Conservation (phyloP, 192 early-diverging fungal species). For the Powellomyces hirtus region DNA sequence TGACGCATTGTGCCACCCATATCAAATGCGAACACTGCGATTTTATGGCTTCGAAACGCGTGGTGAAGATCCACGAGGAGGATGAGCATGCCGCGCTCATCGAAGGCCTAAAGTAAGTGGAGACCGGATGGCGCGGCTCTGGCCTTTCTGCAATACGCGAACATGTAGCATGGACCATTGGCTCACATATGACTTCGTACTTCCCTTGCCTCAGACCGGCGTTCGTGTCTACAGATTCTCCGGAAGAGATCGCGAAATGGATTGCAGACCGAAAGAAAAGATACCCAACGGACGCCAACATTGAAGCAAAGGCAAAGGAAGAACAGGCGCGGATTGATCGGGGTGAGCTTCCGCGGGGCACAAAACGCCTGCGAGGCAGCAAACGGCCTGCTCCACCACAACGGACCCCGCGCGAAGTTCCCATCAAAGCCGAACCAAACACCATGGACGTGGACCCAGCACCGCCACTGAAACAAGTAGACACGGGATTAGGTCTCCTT, state of each 20-base stretch:
- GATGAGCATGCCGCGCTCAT: slow-evolving; percentile 27
- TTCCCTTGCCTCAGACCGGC: neutral
- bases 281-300: slow-evolving; percentile 74
- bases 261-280: slow-evolving; percentile 75
- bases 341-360: neutral
- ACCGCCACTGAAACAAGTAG: too few species aligned
- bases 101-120: slow-evolving; percentile 13
- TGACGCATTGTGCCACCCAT: slow-evolving; percentile 31
- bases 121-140: too few species aligned
- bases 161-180: too few species aligned
- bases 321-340: slow-evolving; percentile 19
- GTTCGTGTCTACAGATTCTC: slow-evolving; percentile 28
- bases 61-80: slow-evolving; percentile 28
- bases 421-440: too few species aligned
- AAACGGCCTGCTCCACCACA: too few species aligned
- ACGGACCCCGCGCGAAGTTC: too few species aligned
- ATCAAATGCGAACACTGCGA: slow-evolving; percentile 36
- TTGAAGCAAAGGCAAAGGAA: slow-evolving; percentile 38
- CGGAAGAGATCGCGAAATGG: slow-evolving; percentile 70
- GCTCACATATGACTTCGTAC: neutral
- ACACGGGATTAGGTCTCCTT: slow-evolving; percentile 10
- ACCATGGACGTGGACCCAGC: too few species aligned
- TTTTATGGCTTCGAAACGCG: slow-evolving; percentile 32
- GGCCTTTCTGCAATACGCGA: too few species aligned
- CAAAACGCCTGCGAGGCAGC: neutral